A percentile compares a stretch with the other conserved stretches of the same genome.
phyloP scores from a whole-genome alignment of 768 basidiomycete species.

The Pleurotus tuoliensis region DNA sequence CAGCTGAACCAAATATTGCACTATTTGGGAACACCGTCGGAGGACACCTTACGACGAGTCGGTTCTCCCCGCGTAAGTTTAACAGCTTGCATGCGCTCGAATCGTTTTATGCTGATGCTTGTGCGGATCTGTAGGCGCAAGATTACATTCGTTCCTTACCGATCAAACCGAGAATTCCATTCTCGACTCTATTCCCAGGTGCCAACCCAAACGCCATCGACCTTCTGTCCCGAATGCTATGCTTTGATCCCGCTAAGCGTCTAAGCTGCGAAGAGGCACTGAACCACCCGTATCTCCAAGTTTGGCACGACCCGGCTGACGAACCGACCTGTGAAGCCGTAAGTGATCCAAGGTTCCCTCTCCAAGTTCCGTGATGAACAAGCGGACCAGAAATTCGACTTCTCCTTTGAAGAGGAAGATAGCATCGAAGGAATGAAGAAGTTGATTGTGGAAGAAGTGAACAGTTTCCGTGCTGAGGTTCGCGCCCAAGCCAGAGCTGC shows the following conservation, averaged over 20 bases:
- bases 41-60: slow-evolving; percentile 93
- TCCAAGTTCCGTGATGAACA: not conserved
- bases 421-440: slow-evolving; percentile 96
- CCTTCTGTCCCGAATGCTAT: slow-evolving; percentile 84
- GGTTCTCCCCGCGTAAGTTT: slow-evolving; percentile 83
- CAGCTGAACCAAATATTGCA: slow-evolving; percentile 98
- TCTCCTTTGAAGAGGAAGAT: slow-evolving; percentile 95
- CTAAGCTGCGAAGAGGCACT: slow-evolving; percentile 96
- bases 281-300: slow-evolving; percentile 90
- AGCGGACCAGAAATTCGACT: slow-evolving; percentile 77
- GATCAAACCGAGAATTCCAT: slow-evolving; percentile 92
- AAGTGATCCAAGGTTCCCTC: slow-evolving; percentile 15
- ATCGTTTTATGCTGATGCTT: slow-evolving; percentile 2
- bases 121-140: slow-evolving; percentile 60
- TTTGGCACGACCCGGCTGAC: slow-evolving; percentile 98
- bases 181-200: slow-evolving; percentile 86
- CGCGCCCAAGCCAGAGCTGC: slow-evolving; percentile 74
- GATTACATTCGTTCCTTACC: slow-evolving; percentile 98
- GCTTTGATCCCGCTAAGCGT: slow-evolving; percentile 95
- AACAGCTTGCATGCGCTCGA: not conserved
- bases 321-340: slow-evolving; percentile 85
- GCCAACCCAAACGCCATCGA: slow-evolving; percentile 95
- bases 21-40: slow-evolving; percentile 96
- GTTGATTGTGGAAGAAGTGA: slow-evolving; percentile 91
- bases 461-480: slow-evolving; percentile 84